phyloP scores from a whole-genome alignment of 2,329 filamentous ascomycete genomes.

The Curvularia hawaiiensis region DNA sequence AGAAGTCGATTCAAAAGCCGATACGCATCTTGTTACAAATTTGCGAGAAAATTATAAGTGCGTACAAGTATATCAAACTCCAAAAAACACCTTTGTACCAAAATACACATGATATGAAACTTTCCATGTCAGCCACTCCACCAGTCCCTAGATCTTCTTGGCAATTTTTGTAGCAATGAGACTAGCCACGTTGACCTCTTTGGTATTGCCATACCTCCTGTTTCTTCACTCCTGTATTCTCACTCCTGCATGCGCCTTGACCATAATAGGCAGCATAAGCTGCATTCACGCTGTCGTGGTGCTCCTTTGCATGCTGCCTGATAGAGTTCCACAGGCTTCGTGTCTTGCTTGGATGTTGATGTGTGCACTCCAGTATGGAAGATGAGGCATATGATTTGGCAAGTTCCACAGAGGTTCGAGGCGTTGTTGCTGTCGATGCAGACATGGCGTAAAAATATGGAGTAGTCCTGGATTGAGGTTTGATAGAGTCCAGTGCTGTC shows the following conservation, averaged over 20 bases:
- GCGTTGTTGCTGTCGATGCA: constrained; percentile 22
- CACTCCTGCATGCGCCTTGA: constrained; percentile 1
- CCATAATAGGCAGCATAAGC: constrained; percentile 32
- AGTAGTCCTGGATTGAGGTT: not conserved
- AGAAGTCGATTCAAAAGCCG: not conserved
- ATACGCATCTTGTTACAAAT: not conserved
- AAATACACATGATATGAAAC: not conserved
- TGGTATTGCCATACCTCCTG: constrained; percentile 28
- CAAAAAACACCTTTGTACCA: not conserved
- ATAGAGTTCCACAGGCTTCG: constrained; percentile 21
- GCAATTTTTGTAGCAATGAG: too few species aligned
- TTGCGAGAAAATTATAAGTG: not conserved
- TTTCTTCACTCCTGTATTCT: not conserved
- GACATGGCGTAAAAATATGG: constrained; percentile 13
- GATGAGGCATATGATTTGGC: constrained; percentile 14
- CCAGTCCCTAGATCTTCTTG: not conserved
- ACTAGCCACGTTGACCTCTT: constrained; percentile 9
- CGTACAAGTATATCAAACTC: not conserved
- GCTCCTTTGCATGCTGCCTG: constrained; percentile 26
- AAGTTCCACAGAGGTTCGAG: constrained; percentile 25
- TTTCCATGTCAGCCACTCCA: too few species aligned
- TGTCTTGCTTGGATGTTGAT: constrained; percentile 11
- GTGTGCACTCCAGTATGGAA: not conserved
- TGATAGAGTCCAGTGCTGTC: not conserved
- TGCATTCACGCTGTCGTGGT: constrained; percentile 29